A percentile compares a stretch with the other conserved stretches of the same genome.
Conservation (phyloP, 2,329 filamentous ascomycete genomes). For the Drechslerella dactyloides region DNA sequence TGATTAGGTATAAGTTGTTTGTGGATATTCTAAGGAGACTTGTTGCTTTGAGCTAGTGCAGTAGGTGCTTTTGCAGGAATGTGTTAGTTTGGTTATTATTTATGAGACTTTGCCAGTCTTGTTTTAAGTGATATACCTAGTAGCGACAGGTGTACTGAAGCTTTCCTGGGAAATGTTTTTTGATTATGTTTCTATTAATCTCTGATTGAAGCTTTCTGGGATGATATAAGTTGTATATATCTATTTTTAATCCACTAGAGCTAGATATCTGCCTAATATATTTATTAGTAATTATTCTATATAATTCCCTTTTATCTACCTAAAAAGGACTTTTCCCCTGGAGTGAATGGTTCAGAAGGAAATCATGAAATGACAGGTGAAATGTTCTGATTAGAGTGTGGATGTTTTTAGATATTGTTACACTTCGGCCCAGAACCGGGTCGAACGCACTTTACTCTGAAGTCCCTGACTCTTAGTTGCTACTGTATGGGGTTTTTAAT, state of each 20-base stretch:
- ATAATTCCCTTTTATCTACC: slow-evolving; percentile 21
- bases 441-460: too few relatives aligned
- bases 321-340: slow-evolving; percentile 14
- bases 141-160: too few relatives aligned
- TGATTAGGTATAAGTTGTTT: slow-evolving; percentile 47
- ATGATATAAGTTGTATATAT: slow-evolving; percentile 16
- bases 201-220: slow-evolving; percentile 13
- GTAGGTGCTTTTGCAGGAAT: slow-evolving; percentile 56
- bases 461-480: too few relatives aligned
- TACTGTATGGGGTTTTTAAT: too few relatives aligned
- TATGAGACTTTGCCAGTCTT: not conserved
- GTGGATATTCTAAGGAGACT: slow-evolving; percentile 55
- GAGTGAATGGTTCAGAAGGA: slow-evolving; percentile 17
- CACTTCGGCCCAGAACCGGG: too few relatives aligned
- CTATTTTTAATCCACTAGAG: slow-evolving; percentile 1
- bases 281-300: slow-evolving; percentile 10
- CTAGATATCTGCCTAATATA: slow-evolving; percentile 21
- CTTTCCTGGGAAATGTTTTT: slow-evolving; percentile 8
- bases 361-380: too few relatives aligned
- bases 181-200: slow-evolving; percentile 11
- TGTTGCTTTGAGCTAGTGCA: slow-evolving; percentile 58
- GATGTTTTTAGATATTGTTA: too few relatives aligned
- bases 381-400: slow-evolving; percentile 18
- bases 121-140: slow-evolving; percentile 30
- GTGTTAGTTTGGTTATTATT: slow-evolving; percentile 53